Percentiles rank a stretch among this genome's conserved stretches.
Conservation (phyloP, 805 yeast genomes). For the Metschnikowia hibisci region DNA sequence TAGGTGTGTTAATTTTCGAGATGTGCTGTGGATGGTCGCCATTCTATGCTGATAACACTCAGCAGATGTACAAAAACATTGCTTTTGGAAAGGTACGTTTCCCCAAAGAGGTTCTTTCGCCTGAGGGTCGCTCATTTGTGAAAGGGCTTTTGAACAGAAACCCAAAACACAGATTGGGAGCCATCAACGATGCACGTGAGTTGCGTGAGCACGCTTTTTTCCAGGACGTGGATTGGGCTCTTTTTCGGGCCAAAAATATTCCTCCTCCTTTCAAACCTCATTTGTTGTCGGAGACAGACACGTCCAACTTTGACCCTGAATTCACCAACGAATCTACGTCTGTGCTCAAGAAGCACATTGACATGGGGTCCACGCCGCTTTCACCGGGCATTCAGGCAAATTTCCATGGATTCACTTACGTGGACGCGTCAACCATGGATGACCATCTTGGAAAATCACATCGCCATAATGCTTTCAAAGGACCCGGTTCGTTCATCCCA, state of each 20-base stretch:
- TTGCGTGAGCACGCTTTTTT: constrained; percentile 89
- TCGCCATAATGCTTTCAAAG: constrained; percentile 34
- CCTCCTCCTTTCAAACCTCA: constrained; percentile 98
- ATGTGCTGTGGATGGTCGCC: constrained; percentile 99
- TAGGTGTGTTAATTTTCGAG: constrained; percentile 94
- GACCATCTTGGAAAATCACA: constrained; percentile 60
- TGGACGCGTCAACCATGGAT: constrained; percentile 88
- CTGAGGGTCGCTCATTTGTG: constrained; percentile 93
- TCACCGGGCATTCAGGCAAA: constrained; percentile 95
- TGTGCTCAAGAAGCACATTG: constrained; percentile 64
- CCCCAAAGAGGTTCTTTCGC: constrained; percentile 90
- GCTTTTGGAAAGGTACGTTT: constrained; percentile 97
- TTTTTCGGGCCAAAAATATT: constrained; percentile 69
- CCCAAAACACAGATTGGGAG: constrained; percentile 92
- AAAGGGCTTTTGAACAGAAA: constrained; percentile 93
- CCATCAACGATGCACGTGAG: constrained; percentile 88
- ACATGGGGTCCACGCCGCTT: constrained; percentile 70
- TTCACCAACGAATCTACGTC: constrained; percentile 91
- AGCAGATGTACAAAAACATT: constrained; percentile 98
- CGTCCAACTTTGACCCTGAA: constrained; percentile 96
- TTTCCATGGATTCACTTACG: constrained; percentile 95
- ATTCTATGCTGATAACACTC: constrained; percentile 95
- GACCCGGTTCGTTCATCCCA: constrained; percentile 70
- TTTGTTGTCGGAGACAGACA: constrained; percentile 83
- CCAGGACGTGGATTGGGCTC: constrained; percentile 86